Evolutionary conservation across 1,284 basidiomycete species (phyloP).

Genomic region (Cyathus olla): DNA sequence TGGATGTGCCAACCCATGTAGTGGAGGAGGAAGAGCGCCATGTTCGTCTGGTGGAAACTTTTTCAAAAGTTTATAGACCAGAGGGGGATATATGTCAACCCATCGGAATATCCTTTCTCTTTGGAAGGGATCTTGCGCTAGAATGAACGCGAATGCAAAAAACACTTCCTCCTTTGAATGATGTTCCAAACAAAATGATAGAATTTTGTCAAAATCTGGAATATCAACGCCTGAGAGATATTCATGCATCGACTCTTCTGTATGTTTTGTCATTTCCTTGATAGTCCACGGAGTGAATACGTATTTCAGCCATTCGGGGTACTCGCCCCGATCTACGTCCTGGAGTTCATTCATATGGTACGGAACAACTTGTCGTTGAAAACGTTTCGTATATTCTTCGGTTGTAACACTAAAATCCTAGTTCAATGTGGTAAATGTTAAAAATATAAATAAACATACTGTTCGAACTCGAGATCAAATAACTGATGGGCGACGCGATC

Average conservation of each 20-base stretch:
- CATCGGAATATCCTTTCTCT: constrained; percentile 45
- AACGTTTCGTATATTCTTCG: constrained; percentile 62
- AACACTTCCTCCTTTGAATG: constrained; percentile 67
- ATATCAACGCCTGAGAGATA: constrained; percentile 39
- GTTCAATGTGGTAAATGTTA: not conserved
- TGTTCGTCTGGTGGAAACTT: constrained; percentile 54
- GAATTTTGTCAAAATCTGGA: constrained; percentile 49
- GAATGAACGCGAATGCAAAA: constrained; percentile 55
- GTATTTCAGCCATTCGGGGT: constrained; percentile 32
- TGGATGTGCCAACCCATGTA: constrained; percentile 39
- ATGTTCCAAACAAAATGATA: constrained; percentile 53
- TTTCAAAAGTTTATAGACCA: constrained; percentile 65
- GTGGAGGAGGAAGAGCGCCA: constrained; percentile 37
- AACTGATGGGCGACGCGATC: constrained; percentile 72
- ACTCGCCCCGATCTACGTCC: constrained; percentile 58
- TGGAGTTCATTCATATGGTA: constrained; percentile 55
- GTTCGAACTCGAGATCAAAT: constrained; percentile 74
- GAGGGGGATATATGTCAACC: constrained; percentile 59
- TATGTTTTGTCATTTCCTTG: constrained; percentile 25
- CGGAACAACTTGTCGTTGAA: constrained; percentile 54
- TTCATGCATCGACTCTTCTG: constrained; percentile 39
- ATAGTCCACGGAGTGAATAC: constrained; percentile 38
- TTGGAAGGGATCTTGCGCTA: constrained; percentile 46
- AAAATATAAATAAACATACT: constrained; percentile 54
- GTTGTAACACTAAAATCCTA: constrained; percentile 59